Evolutionary conservation across 345 rosid genomes (phyloP), one percentile per base, ranked within the genome.

Genomic region (Eucalyptus decipiens): DNA sequence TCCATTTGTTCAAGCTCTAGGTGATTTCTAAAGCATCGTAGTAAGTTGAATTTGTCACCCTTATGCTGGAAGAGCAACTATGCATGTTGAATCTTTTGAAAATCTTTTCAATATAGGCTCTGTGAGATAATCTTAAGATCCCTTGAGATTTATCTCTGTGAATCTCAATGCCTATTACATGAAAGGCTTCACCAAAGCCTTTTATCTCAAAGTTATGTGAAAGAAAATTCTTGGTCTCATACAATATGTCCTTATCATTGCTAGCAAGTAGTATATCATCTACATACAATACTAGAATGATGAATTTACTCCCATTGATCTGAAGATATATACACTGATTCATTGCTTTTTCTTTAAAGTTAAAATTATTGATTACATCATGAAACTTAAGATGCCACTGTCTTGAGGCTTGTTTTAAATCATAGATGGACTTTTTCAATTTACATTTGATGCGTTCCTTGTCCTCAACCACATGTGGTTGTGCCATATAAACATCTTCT

Each of bases 401-500:
- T 30, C 48, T 32, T 10, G 23, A 87, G 54, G 1, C 49, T 87
- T 87, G 76, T 56, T 87, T 87, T 87, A 24, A 87, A 50, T 21
- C 49, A 65, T 47, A 65, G 67, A 87, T 87, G 8, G 30, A 45
- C 48, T 34, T 72, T 40, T 32, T 76, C 0, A 88, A 11, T 65
- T 88, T 72, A n/a, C 43, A 21, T 49, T 67, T 30, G 86, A 19
- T 67, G 28, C 4, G 21, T 17, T 60, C 58, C 56, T 7, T 43
- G 9, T 51, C 42, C 12, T 87, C 80, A 65, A 32, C 28, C 28
- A 43, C 26, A 45, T 47, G 30, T 40, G 28, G 93, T 96, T 98
- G 76, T 65, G 21, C 76, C 21, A n/a, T 65, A 65, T n/a, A n/a
- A 5, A 65, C 37, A 65, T 65, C 76, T 16, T 65, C 37, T 65